A percentile compares a stretch with the other conserved stretches of the same genome.
Evolutionary conservation across 495 filamentous ascomycete genomes (phyloP).

Genomic region (Staphylotrichum tortipilum): DNA sequence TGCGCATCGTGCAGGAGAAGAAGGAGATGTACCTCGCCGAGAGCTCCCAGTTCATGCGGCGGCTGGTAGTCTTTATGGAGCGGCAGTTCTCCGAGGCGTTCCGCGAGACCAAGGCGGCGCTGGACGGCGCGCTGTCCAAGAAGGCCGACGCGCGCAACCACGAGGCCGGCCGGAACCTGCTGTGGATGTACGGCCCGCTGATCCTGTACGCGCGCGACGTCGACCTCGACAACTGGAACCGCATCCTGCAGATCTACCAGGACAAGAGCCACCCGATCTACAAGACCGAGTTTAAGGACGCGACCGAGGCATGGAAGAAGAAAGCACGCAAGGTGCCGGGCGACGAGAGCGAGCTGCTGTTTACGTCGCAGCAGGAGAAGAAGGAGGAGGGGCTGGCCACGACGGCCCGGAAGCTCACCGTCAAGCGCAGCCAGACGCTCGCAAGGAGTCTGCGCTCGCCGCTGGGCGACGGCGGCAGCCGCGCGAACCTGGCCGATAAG

Average conservation of each 20-base stretch:
- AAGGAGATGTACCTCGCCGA: conserved; percentile 76
- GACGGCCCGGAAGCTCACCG: conserved; percentile 82
- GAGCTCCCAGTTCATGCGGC: conserved; percentile 59
- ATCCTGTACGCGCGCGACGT: conserved; percentile 81
- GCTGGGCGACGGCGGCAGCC: conserved; percentile 53
- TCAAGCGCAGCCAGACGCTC: conserved; percentile 72
- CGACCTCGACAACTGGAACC: conserved; percentile 70
- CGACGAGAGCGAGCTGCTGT: conserved; percentile 82
- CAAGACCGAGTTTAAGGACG: conserved; percentile 72
- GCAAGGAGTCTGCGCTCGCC: conserved; percentile 70
- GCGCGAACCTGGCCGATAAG: conserved; percentile 50
- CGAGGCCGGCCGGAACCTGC: conserved; percentile 41
- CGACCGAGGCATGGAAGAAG: conserved; percentile 73
- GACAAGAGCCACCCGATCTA: conserved; percentile 65
- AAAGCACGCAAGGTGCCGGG: conserved; percentile 66
- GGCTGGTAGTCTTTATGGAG: conserved; percentile 72
- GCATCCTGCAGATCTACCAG: conserved; percentile 70
- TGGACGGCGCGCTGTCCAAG: conserved; percentile 44
- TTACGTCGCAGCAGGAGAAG: conserved; percentile 81
- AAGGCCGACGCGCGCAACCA: conserved; percentile 47
- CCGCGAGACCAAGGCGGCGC: conserved; percentile 50
- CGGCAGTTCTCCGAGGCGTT: conserved; percentile 69
- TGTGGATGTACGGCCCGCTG: conserved; percentile 80
- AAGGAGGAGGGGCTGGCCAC: conserved; percentile 60
- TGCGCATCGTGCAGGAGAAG: conserved; percentile 89